Evolutionary conservation across 148 eudicot species (phyloP).

Genomic region (Dianthus caryophyllus): DNA sequence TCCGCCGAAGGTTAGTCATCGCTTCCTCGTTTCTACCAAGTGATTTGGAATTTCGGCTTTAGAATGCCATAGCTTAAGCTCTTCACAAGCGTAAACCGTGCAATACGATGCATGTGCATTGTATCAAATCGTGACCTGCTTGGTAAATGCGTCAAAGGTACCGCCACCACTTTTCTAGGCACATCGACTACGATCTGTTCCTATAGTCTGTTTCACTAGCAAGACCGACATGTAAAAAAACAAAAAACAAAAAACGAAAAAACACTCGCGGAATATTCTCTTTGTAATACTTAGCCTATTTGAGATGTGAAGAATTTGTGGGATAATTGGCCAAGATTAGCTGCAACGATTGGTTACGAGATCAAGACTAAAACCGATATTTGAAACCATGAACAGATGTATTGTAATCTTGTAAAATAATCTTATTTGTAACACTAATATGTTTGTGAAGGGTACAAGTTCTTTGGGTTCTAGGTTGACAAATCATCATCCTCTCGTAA

Average conservation of each 20-base stretch:
- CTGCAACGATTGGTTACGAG: no score
- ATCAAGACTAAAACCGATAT: not conserved
- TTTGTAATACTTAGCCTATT: no score
- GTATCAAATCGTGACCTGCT: not conserved
- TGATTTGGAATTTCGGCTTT: not conserved
- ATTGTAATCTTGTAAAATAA: not conserved
- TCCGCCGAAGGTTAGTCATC: slow-evolving; percentile 18
- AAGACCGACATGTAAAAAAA: not conserved
- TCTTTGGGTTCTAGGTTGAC: not conserved
- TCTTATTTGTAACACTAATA: not conserved
- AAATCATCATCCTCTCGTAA: slow-evolving; percentile 17
- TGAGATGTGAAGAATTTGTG: no score
- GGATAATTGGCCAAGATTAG: no score
- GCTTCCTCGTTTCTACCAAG: not conserved
- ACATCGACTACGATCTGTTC: not conserved
- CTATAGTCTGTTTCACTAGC: not conserved
- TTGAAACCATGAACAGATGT: slow-evolving; percentile 6
- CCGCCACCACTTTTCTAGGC: not conserved
- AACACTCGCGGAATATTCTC: no score
- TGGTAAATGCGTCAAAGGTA: not conserved
- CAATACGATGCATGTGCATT: not conserved
- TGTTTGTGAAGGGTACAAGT: not conserved
- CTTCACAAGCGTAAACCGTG: not conserved
- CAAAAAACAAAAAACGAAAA: no score
- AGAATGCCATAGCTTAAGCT: not conserved